Evolutionary conservation across 116 monocot genomes (phyloP).

Genomic region (Dioscorea cayenensis): DNA sequence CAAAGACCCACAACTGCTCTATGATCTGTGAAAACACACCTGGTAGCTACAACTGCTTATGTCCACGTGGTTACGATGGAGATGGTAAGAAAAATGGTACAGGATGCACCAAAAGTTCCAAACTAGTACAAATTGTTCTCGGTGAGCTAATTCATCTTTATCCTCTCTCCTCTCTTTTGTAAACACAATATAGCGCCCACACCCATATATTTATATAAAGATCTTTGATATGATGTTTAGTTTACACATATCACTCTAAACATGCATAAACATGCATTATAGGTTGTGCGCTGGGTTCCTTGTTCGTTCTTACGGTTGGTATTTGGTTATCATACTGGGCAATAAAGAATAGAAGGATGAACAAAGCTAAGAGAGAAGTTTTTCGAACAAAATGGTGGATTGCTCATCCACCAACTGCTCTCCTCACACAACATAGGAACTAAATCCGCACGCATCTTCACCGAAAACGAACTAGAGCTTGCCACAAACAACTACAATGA

Average conservation of each 20-base stretch:
- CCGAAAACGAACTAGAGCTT: constrained; percentile 17
- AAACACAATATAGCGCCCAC: too few relatives aligned
- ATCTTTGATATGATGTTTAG: neutral
- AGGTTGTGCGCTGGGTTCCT: constrained; percentile 31
- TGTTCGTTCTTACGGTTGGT: constrained; percentile 15
- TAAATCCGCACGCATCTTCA: constrained; percentile 18
- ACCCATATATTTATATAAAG: neutral
- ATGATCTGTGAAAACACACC: constrained; percentile 28
- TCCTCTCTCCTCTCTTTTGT: neutral
- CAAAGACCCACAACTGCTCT: constrained; percentile 6
- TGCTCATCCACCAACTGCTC: constrained; percentile 19
- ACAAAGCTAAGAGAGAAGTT: constrained; percentile 25
- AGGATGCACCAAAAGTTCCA: constrained; percentile 11
- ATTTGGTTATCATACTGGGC: constrained; percentile 24
- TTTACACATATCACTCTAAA: neutral
- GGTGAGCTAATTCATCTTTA: constrained; percentile 10
- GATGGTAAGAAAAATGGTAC: constrained; percentile 24
- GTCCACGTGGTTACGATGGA: constrained; percentile 19
- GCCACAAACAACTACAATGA: constrained; percentile 35
- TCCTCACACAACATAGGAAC: neutral
- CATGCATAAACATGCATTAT: neutral
- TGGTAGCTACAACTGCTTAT: constrained; percentile 28
- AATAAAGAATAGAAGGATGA: constrained; percentile 29
- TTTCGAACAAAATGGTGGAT: constrained; percentile 56
- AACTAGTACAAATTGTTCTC: constrained; percentile 19